phyloP scores from a whole-genome alignment of 768 basidiomycete genomes.

The Russula sp. region DNA sequence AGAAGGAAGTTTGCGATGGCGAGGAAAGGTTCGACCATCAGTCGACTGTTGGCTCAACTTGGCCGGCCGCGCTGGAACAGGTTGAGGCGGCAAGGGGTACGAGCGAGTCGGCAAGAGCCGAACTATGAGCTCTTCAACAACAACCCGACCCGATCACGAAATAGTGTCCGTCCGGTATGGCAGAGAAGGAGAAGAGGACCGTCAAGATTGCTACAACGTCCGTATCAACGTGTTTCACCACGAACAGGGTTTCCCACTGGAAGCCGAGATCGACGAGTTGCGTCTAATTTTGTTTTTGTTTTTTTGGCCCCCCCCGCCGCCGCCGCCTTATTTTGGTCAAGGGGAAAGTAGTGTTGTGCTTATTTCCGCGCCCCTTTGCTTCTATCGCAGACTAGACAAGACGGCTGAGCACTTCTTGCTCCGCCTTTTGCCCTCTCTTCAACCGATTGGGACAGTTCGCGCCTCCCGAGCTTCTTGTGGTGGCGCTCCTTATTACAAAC shows the following conservation, averaged over 20 bases:
- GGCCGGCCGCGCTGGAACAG: not conserved
- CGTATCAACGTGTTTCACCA: conserved; percentile 57
- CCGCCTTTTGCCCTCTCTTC: conserved; percentile 56
- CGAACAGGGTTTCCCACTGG: conserved; percentile 71
- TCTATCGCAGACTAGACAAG: conserved; percentile 62
- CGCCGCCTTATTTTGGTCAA: not conserved
- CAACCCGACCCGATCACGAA: conserved; percentile 50
- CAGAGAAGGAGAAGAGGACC: conserved; percentile 36
- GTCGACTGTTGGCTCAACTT: no score
- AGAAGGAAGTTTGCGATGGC: conserved; percentile 25
- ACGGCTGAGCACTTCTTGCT: conserved; percentile 69
- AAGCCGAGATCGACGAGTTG: conserved; percentile 73
- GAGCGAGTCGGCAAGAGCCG: conserved; percentile 6
- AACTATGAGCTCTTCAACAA: not conserved
- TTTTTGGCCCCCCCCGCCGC: conserved; percentile 23
- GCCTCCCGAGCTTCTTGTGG: conserved; percentile 32
- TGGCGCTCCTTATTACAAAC: conserved; percentile 57
- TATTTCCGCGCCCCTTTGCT: conserved; percentile 19
- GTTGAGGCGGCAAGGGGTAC: no score
- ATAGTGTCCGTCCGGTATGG: conserved; percentile 47
- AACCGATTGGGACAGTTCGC: conserved; percentile 72
- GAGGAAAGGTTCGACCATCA: conserved; percentile 29
- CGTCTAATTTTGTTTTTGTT: conserved; percentile 36
- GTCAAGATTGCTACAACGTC: conserved; percentile 65
- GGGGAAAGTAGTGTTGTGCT: not conserved